Conservation (phyloP, 306 rosid species). For the Begonia loranthoides region DNA sequence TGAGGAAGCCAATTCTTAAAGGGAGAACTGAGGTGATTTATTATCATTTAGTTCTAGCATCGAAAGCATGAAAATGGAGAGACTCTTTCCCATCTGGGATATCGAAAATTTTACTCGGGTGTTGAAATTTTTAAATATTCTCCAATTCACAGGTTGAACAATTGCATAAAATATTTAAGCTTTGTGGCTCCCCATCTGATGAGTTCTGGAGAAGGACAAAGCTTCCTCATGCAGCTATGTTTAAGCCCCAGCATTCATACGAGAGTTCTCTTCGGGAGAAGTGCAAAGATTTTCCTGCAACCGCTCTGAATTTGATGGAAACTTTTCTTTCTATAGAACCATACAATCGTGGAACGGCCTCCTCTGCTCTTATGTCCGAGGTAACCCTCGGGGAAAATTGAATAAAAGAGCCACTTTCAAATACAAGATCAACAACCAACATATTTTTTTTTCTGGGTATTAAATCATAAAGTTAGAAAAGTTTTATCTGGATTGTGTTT, state of each 20-base stretch:
- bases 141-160: slow-evolving; percentile 64
- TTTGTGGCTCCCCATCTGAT: slow-evolving; percentile 84
- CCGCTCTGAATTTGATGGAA: slow-evolving; percentile 52
- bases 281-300: slow-evolving; percentile 43
- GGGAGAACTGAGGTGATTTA: slow-evolving; percentile 89
- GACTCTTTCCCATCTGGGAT: too few species aligned
- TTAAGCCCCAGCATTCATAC: slow-evolving; percentile 64
- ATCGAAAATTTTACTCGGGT: not conserved
- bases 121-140: slow-evolving; percentile 1
- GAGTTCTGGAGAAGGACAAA: slow-evolving; percentile 72
- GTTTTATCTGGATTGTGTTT: too few species aligned
- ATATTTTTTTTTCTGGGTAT: too few species aligned
- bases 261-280: slow-evolving; percentile 56
- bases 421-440: too few species aligned
- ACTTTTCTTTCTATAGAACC: slow-evolving; percentile 65
- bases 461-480: too few species aligned
- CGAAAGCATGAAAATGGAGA: too few species aligned
- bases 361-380: slow-evolving; percentile 82
- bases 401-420: too few species aligned
- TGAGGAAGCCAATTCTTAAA: slow-evolving; percentile 75
- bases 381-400: slow-evolving; percentile 16
- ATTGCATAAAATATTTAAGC: slow-evolving; percentile 84
- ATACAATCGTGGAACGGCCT: slow-evolving; percentile 65
- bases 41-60: too few species aligned
- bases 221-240: slow-evolving; percentile 89